Conservation (phyloP, 2,329 filamentous ascomycete genomes). For the Onygena corvina region DNA sequence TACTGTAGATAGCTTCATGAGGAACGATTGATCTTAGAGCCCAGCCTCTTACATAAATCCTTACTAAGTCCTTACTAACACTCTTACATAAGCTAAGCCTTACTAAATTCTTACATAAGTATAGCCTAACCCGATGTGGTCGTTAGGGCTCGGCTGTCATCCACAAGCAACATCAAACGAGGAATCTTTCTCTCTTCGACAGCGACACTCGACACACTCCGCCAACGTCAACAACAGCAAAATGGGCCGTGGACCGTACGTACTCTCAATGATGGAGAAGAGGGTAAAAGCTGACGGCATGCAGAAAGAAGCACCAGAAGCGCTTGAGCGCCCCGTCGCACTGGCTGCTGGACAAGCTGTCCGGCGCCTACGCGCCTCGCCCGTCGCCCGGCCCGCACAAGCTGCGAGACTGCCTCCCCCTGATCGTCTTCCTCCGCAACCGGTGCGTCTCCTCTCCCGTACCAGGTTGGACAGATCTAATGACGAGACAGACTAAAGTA, state of each 20-base stretch:
- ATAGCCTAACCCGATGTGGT: slow-evolving; percentile 1
- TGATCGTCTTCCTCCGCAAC: slow-evolving; percentile 94
- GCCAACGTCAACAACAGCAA: slow-evolving; percentile 29
- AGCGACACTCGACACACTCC: slow-evolving; percentile 15
- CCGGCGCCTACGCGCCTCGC: slow-evolving; percentile 66
- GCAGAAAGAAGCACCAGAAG: slow-evolving; percentile 99
- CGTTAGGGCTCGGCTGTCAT: slow-evolving; percentile 8
- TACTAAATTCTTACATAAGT: no score
- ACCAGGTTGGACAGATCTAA: slow-evolving; percentile 1
- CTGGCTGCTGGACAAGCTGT: slow-evolving; percentile 99
- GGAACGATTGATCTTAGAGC: not conserved
- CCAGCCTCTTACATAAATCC: no score
- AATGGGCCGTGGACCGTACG: slow-evolving; percentile 50
- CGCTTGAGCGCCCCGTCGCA: slow-evolving; percentile 96
- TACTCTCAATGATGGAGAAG: slow-evolving; percentile 13
- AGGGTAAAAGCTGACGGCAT: slow-evolving; percentile 4
- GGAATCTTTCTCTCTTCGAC: slow-evolving; percentile 3
- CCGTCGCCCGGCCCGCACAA: slow-evolving; percentile 88
- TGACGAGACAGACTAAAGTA: slow-evolving; percentile 82
- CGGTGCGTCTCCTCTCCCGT: slow-evolving; percentile 32
- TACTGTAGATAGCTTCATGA: not conserved
- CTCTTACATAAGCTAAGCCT: not conserved
- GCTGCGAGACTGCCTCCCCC: slow-evolving; percentile 94
- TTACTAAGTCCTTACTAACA: no score
- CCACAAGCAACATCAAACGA: no score